Percentiles rank a stretch among this genome's conserved stretches.
Evolutionary conservation across 306 rosid species (phyloP).

Genomic region (Potentilla sterilis): DNA sequence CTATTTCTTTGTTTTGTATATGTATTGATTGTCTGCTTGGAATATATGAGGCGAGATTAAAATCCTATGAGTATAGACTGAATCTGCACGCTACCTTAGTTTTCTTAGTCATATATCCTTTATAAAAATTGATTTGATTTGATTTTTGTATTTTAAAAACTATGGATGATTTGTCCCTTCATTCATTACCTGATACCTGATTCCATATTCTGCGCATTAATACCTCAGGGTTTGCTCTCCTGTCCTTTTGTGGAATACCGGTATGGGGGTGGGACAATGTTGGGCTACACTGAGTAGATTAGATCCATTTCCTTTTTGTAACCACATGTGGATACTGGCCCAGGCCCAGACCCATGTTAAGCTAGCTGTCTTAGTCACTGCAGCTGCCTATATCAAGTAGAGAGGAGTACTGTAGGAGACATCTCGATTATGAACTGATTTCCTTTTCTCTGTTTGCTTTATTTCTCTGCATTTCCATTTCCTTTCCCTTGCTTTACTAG

Average conservation of each 20-base stretch:
- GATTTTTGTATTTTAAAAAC: no score
- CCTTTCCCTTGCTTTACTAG: no score
- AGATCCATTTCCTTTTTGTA: no score
- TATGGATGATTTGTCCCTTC: background rate
- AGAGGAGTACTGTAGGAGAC: no score
- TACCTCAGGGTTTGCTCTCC: slow-evolving; percentile 74
- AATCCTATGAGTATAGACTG: background rate
- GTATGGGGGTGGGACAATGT: slow-evolving; percentile 93
- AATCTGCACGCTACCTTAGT: slow-evolving; percentile 4
- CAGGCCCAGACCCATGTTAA: no score
- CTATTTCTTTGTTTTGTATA: background rate
- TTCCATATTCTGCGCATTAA: slow-evolving; percentile 10
- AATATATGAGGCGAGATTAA: background rate
- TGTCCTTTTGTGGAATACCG: slow-evolving; percentile 60
- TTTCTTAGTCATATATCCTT: background rate
- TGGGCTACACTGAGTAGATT: no score
- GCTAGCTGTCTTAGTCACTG: no score
- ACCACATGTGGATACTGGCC: no score
- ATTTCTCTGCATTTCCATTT: no score
- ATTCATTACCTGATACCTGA: background rate
- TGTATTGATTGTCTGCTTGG: background rate
- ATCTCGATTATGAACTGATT: no score
- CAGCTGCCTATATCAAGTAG: no score
- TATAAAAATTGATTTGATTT: background rate
- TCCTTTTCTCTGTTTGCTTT: no score